Evolutionary conservation across 441 rosid species (phyloP).

Genomic region (Arabidopsis lyrata): DNA sequence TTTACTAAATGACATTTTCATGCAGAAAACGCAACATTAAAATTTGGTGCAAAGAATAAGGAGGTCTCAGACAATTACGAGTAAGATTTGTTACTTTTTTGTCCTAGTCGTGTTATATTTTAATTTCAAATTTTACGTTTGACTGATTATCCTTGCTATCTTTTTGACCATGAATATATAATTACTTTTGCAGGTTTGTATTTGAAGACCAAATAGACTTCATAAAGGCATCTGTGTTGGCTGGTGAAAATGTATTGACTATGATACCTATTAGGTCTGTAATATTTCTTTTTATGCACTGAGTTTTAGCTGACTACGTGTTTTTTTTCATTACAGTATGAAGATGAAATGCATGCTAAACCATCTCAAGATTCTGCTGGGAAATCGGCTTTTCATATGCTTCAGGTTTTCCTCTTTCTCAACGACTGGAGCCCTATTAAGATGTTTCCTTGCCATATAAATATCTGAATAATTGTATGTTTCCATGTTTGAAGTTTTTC

Average conservation of each 20-base stretch:
- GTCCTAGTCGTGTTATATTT: not conserved
- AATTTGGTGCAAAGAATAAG: conserved; percentile 87
- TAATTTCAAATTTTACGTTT: not conserved
- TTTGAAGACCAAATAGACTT: conserved; percentile 92
- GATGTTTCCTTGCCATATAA: not conserved
- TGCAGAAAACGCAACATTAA: conserved; percentile 81
- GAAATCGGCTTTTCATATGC: conserved; percentile 75
- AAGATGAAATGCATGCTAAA: conserved; percentile 51
- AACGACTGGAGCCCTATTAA: not conserved
- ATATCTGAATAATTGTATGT: not conserved
- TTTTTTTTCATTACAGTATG: conserved; percentile 57
- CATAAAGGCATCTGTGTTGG: conserved; percentile 76
- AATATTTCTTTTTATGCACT: not conserved
- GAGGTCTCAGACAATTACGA: conserved; percentile 71
- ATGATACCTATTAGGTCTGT: conserved; percentile 23
- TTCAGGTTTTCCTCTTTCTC: conserved; percentile 56
- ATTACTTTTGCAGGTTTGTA: conserved; percentile 59
- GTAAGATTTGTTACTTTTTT: conserved; percentile 47
- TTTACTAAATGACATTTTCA: conserved; percentile 17
- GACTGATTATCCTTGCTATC: not conserved
- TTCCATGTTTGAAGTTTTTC: not conserved
- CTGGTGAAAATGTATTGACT: conserved; percentile 74
- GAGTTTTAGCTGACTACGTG: conserved; percentile 22
- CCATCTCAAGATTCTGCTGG: conserved; percentile 49
- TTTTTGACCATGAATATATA: not conserved